Base-by-base conservation (phyloP, 225 moss, liverwort and hornwort species). In the Physcomitrellopsis africana region DNA sequence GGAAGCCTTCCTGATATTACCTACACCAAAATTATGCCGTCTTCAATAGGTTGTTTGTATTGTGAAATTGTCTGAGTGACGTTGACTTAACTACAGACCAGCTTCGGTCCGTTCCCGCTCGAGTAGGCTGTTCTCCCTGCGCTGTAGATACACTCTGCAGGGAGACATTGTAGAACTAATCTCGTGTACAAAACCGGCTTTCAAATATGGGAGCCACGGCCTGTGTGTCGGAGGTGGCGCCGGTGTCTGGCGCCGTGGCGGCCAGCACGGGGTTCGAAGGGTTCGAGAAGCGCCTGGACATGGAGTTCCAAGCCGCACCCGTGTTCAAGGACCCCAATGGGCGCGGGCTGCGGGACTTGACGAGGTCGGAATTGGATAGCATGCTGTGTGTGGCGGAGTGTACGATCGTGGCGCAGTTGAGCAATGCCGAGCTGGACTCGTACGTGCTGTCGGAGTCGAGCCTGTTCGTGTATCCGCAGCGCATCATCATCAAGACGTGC, bases 381-480 rank as follows among this genome's bases (percentile, higher is more conserved):
- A 84, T 97, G 88, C 72, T 97, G 60, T 80, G 84, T 15, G 91
- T 88, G 8, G 96, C 96, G 11, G 89, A 94, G 83, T 97, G 96
- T 68, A 91, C 96, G 11, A 89, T 97, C 51, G 96, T 97, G 22
- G 76, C 88, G 7, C 63, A 83, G 24, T 65, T 92, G 81, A 86
- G 92, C 84, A 97, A 94, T 65, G 89, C 81, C 15, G 86, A 90
- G 32, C 70, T 92, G 32, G 94, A 97, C 68, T 93, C 96, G 0
- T 96, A 96, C 55, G 96, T 96, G 27, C 74, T 96, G 19, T 94
- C 94, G 3, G 96, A 96, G 75, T 96, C 96, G n/a, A 94, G 94
- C 78, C 84, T 96, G 37, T 94, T 96, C 58, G 75, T 96, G 20
- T 92, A 92, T 60, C 86, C 92, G 2, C 67, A 80, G 65, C 72